Conservation (phyloP, 2,329 filamentous ascomycete genomes). For the Hirsutella rhossiliensis region DNA sequence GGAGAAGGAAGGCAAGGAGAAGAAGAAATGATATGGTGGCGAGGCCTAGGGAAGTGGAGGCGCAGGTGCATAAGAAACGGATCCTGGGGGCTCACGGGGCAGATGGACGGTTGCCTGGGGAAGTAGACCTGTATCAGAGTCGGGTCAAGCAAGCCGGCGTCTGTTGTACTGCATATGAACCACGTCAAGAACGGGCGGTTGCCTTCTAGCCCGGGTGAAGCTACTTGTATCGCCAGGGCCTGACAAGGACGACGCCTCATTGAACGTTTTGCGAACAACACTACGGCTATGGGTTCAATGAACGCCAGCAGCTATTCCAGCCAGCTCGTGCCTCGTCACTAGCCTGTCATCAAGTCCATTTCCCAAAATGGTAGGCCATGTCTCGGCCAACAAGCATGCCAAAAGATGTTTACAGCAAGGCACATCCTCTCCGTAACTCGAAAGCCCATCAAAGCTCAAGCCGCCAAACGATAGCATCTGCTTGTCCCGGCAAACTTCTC, state of each 20-base stretch:
- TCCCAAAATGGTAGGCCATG: constrained; percentile 46
- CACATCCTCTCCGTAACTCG: constrained; percentile 19
- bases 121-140: background rate
- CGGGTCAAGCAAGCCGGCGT: background rate
- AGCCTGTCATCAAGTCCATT: constrained; percentile 39
- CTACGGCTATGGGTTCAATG: constrained; percentile 2
- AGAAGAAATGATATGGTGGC: constrained; percentile 23
- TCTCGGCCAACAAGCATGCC: constrained; percentile 64
- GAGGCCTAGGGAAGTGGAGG: background rate
- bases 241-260: background rate
- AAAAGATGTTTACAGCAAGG: constrained; percentile 81
- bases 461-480: constrained; percentile 33
- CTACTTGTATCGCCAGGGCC: background rate
- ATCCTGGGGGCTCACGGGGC: background rate
- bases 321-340: constrained; percentile 55
- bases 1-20: constrained; percentile 47
- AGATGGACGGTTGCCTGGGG: background rate
- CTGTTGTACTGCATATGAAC: constrained; percentile 4
- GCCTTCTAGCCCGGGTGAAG: background rate
- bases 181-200: background rate
- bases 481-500: background rate
- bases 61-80: background rate
- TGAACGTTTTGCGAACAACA: background rate
- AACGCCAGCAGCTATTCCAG: constrained; percentile 48
- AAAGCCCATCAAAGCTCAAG: constrained; percentile 23